phyloP scores from a whole-genome alignment of 169 alveolate species.

The Babesia divergens region DNA sequence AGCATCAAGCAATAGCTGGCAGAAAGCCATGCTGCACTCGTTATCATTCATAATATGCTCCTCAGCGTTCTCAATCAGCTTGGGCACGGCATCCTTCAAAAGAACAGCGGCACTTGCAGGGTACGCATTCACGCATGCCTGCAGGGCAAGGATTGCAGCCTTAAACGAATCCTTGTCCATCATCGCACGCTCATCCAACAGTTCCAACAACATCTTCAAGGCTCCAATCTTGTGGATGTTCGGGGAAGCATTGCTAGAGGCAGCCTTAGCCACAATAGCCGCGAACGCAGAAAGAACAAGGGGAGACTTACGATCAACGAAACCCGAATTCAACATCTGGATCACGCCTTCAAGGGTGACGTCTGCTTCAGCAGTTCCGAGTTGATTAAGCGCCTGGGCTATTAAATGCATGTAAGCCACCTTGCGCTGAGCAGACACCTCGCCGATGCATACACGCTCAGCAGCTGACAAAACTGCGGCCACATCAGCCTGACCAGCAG shows the following conservation, averaged over 20 bases:
- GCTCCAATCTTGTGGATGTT: constrained; percentile 60
- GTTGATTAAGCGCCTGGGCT: background rate
- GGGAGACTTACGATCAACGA: constrained; percentile 37
- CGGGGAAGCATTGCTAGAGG: constrained; percentile 4
- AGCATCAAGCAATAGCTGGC: constrained; percentile 49
- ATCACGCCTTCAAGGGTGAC: constrained; percentile 16
- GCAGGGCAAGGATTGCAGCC: constrained; percentile 48
- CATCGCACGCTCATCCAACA: constrained; percentile 60
- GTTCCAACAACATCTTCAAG: constrained; percentile 55
- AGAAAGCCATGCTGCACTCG: constrained; percentile 53
- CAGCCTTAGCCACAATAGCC: constrained; percentile 7
- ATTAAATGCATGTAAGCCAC: constrained; percentile 33
- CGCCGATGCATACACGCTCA: constrained; percentile 37
- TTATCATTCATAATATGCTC: constrained; percentile 48
- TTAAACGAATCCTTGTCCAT: constrained; percentile 43
- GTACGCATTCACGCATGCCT: constrained; percentile 44
- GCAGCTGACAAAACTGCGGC: constrained; percentile 26
- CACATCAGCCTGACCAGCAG: constrained; percentile 1
- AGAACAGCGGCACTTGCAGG: constrained; percentile 55
- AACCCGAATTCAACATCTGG: constrained; percentile 37
- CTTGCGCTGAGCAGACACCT: constrained; percentile 19
- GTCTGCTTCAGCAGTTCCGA: constrained; percentile 4
- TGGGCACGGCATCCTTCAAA: constrained; percentile 63
- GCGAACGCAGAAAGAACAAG: constrained; percentile 16
- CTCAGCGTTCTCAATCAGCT: constrained; percentile 38